Conservation (phyloP, 805 yeast species). For the Hanseniaspora clermontiae region DNA sequence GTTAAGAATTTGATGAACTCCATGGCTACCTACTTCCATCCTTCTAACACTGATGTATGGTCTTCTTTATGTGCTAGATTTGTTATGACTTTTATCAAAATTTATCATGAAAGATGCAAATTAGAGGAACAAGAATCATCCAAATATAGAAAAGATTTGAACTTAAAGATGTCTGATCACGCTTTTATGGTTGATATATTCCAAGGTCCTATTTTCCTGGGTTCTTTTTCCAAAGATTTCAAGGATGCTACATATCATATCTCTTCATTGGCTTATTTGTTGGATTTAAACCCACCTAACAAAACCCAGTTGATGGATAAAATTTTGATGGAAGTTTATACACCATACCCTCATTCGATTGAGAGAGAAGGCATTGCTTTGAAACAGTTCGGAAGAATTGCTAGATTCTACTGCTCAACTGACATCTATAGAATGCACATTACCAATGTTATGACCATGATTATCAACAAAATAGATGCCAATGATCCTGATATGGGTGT, state of each 20-base stretch:
- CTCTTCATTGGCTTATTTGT: conserved; percentile 47
- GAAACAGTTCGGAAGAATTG: conserved; percentile 49
- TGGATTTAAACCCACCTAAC: conserved; percentile 44
- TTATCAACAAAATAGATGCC: conserved; percentile 73
- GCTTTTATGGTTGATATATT: conserved; percentile 32
- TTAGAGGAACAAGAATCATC: conserved; percentile 34
- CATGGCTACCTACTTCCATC: conserved; percentile 73
- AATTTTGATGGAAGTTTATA: conserved; percentile 61
- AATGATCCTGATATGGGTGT: conserved; percentile 70
- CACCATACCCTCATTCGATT: conserved; percentile 57
- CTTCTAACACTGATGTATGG: conserved; percentile 91
- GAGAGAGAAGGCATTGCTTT: conserved; percentile 70
- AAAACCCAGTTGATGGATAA: conserved; percentile 36
- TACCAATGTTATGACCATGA: conserved; percentile 55
- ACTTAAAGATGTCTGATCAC: conserved; percentile 28
- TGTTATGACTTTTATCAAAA: conserved; percentile 44
- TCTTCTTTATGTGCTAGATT: conserved; percentile 54
- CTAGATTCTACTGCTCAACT: conserved; percentile 51
- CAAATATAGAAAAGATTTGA: conserved; percentile 17
- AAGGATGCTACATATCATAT: conserved; percentile 46
- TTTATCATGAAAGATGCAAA: conserved; percentile 46
- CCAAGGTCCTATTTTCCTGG: conserved; percentile 42
- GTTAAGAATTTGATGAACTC: conserved; percentile 51
- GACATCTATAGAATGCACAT: conserved; percentile 65
- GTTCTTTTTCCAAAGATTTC: conserved; percentile 65